Percentiles rank a stretch among this genome's conserved stretches.
Evolutionary conservation across 495 filamentous ascomycete species (phyloP).

Genomic region (Melanomma pulvis-pyrius): DNA sequence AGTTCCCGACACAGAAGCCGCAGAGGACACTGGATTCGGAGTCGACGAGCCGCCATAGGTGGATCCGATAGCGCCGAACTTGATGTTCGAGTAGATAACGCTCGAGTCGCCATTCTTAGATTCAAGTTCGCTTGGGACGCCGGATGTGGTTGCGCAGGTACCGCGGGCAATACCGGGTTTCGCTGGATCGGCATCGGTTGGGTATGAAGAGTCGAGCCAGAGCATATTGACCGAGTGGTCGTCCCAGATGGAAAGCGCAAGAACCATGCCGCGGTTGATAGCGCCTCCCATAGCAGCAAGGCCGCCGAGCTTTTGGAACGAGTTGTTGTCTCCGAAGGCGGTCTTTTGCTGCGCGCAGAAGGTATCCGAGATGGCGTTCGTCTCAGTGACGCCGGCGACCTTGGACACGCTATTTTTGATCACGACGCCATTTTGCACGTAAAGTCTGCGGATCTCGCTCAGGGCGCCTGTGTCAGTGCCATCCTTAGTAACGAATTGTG

Average conservation of each 20-base stretch:
- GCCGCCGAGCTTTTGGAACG: constrained; percentile 64
- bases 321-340: constrained; percentile 62
- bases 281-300: constrained; percentile 59
- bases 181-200: constrained; percentile 56
- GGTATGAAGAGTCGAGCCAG: constrained; percentile 81
- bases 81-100: constrained; percentile 52
- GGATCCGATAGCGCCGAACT: not conserved
- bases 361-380: constrained; percentile 59
- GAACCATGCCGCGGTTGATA: constrained; percentile 64
- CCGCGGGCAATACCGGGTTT: constrained; percentile 69
- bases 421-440: constrained; percentile 62
- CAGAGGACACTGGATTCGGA: not conserved
- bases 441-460: constrained; percentile 61
- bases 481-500: constrained; percentile 57
- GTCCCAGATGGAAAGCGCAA: constrained; percentile 78
- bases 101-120: constrained; percentile 53
- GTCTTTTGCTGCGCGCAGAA: constrained; percentile 66
- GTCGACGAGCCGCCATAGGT: constrained; percentile 2
- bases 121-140: constrained; percentile 63
- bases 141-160: constrained; percentile 62
- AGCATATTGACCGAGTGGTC: constrained; percentile 77
- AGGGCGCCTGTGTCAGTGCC: constrained; percentile 53
- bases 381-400: constrained; percentile 54
- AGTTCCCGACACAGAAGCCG: not conserved
- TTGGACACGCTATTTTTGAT: constrained; percentile 62